Evolutionary conservation across 768 basidiomycete genomes (phyloP).

Genomic region (Mycena vitilis): DNA sequence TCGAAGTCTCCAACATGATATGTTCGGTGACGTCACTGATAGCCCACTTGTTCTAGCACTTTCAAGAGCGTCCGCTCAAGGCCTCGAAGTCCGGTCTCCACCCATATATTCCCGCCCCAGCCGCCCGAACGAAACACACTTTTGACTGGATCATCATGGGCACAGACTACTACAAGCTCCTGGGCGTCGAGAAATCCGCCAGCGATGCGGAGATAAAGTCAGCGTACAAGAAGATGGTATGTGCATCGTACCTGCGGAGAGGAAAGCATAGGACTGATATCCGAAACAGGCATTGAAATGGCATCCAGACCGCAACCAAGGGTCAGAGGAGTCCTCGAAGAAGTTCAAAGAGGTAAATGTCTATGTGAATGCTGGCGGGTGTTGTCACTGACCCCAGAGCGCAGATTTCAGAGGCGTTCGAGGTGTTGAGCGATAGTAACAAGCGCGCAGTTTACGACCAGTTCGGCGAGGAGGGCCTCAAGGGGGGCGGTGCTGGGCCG

Average conservation of each 20-base stretch:
- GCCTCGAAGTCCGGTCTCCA: background rate
- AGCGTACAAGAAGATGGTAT: conserved; percentile 94
- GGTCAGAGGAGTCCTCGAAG: conserved; percentile 85
- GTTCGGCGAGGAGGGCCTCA: conserved; percentile 95
- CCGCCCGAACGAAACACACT: background rate
- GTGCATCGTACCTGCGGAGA: conserved; percentile 31
- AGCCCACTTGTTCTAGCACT: background rate
- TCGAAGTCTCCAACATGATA: background rate
- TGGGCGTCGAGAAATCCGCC: conserved; percentile 81
- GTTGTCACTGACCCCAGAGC: conserved; percentile 17
- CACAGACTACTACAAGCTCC: conserved; percentile 87
- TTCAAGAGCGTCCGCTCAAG: background rate
- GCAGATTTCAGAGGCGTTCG: conserved; percentile 96
- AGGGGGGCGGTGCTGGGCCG: conserved; percentile 66
- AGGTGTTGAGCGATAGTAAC: conserved; percentile 90
- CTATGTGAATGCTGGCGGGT: background rate
- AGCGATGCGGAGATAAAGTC: conserved; percentile 90
- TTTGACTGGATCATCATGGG: conserved; percentile 63
- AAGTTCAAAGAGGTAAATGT: conserved; percentile 89
- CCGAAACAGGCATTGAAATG: conserved; percentile 82
- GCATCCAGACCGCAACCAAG: conserved; percentile 93
- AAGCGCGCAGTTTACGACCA: conserved; percentile 92
- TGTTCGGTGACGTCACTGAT: conserved; percentile 5
- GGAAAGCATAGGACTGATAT: conserved; percentile 11
- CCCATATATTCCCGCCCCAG: background rate